Conservation (phyloP, 2,329 filamentous ascomycete genomes). For the Elsinoe ampelina region DNA sequence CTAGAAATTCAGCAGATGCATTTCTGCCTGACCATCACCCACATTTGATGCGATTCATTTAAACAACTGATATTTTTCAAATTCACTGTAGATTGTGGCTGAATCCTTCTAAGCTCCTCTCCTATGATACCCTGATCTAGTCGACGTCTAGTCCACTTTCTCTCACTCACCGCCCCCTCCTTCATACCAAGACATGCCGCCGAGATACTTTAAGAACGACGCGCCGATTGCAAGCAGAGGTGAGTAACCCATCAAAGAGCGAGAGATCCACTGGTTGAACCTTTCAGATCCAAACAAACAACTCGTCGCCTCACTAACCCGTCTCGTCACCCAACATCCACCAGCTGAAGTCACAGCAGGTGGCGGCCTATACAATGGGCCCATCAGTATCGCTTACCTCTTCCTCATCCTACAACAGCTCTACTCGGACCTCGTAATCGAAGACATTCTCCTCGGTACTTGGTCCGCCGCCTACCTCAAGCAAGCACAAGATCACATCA, state of each 20-base stretch:
- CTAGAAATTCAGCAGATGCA: background rate
- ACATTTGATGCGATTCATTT: background rate
- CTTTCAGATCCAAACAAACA: conserved; percentile 39
- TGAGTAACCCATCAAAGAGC: conserved; percentile 10
- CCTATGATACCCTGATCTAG: background rate
- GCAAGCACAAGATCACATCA: conserved; percentile 41
- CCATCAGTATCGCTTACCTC: conserved; percentile 40
- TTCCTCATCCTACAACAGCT: conserved; percentile 42
- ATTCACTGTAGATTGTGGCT: background rate
- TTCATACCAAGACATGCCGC: conserved; percentile 21
- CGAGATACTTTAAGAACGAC: conserved; percentile 34
- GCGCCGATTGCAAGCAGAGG: conserved; percentile 28
- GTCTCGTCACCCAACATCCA: conserved; percentile 39
- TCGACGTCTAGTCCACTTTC: background rate
- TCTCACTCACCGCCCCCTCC: background rate
- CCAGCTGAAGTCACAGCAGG: conserved; percentile 37
- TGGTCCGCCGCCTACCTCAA: conserved; percentile 44
- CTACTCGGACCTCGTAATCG: conserved; percentile 40
- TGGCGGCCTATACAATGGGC: conserved; percentile 43
- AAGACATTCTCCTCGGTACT: conserved; percentile 37
- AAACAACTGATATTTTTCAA: background rate
- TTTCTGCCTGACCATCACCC: background rate
- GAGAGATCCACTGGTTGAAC: conserved; percentile 9
- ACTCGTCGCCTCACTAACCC: conserved; percentile 40
- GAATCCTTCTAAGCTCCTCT: background rate